Evolutionary conservation across 2,329 filamentous ascomycete species (phyloP).

Genomic region (Aspergillus ruber): DNA sequence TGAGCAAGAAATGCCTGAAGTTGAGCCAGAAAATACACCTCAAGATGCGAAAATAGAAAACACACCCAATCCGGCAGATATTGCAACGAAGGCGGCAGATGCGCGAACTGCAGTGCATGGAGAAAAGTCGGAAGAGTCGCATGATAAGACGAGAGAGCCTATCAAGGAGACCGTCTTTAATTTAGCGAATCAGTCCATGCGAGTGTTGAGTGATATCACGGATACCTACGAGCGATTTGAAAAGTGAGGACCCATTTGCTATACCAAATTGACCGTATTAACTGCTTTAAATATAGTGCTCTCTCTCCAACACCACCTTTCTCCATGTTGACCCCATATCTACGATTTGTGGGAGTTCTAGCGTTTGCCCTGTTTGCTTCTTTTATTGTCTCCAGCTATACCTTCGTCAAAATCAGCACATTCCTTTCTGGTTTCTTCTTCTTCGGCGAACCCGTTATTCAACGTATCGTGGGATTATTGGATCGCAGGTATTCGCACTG

Average conservation of each 20-base stretch:
- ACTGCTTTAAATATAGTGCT: constrained; percentile 35
- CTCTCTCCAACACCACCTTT: constrained; percentile 61
- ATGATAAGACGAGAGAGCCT: constrained; percentile 21
- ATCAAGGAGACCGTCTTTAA: constrained; percentile 39
- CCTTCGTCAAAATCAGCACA: constrained; percentile 58
- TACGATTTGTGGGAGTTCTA: constrained; percentile 51
- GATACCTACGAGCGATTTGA: constrained; percentile 60
- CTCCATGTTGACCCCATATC: constrained; percentile 45
- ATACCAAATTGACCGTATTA: neutral
- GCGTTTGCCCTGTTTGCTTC: constrained; percentile 49
- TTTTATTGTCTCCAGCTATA: constrained; percentile 51
- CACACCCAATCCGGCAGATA: neutral
- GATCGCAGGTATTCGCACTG: constrained; percentile 57
- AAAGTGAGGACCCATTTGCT: constrained; percentile 40
- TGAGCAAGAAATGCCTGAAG: constrained; percentile 57
- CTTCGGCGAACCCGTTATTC: constrained; percentile 71
- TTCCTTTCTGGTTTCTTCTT: constrained; percentile 68
- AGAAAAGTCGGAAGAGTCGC: neutral
- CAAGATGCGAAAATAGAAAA: neutral
- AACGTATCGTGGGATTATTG: constrained; percentile 48
- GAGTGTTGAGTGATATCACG: neutral
- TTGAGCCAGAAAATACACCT: constrained; percentile 12
- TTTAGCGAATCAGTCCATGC: neutral
- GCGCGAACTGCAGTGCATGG: neutral
- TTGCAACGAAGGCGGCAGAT: neutral